A percentile compares a stretch with the other conserved stretches of the same genome.
phyloP scores from a whole-genome alignment of 164 flowering plant genomes.

The Piper longum region DNA sequence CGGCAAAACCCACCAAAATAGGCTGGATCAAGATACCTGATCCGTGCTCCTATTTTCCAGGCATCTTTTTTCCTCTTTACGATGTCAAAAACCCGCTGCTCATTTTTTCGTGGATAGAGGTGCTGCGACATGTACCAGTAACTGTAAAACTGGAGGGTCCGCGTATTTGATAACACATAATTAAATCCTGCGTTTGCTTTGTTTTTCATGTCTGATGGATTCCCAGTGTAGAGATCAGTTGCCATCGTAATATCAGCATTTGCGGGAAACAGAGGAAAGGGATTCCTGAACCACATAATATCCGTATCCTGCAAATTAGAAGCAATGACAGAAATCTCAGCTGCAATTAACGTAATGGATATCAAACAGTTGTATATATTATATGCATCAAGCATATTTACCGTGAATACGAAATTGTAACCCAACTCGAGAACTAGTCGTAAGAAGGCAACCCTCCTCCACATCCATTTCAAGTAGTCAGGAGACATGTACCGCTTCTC shows the following conservation, averaged over 20 bases:
- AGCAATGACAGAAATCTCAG: neutral
- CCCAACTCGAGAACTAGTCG: constrained; percentile 20
- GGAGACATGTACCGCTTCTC: constrained; percentile 15
- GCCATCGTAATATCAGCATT: constrained; percentile 12
- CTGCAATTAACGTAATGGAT: neutral
- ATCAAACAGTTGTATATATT: too few species aligned
- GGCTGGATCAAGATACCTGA: constrained; percentile 15
- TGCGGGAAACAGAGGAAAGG: constrained; percentile 8
- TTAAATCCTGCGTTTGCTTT: constrained; percentile 21
- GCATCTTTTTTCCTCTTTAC: constrained; percentile 1
- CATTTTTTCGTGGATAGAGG: constrained; percentile 10
- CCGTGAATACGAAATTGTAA: constrained; percentile 28
- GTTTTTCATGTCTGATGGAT: constrained; percentile 6
- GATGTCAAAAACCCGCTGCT: constrained; percentile 13
- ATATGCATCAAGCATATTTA: neutral
- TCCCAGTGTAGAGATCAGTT: constrained; percentile 9
- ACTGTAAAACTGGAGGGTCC: constrained; percentile 15
- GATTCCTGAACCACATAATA: constrained; percentile 32
- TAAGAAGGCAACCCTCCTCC: constrained; percentile 17
- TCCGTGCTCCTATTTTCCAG: neutral
- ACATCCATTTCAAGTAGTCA: constrained; percentile 10
- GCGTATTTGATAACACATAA: constrained; percentile 9
- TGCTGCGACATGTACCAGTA: constrained; percentile 15
- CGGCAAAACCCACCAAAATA: constrained; percentile 25
- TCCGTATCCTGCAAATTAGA: constrained; percentile 27